phyloP scores from a whole-genome alignment of 2,329 filamentous ascomycete genomes.

The Drechmeria coniospora region DNA sequence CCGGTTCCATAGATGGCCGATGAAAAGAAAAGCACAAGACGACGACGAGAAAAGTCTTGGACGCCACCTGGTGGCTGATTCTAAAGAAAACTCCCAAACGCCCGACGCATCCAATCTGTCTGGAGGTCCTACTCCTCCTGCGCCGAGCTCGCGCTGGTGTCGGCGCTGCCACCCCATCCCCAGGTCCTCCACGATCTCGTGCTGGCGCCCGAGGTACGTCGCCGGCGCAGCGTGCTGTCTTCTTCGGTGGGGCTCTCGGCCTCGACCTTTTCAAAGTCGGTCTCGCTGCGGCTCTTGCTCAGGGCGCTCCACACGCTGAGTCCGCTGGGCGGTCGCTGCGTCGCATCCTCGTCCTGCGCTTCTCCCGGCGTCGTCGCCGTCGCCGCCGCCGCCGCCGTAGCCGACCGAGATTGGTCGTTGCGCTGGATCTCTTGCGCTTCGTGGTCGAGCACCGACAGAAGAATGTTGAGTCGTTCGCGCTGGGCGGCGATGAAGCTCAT shows the following conservation, averaged over 20 bases:
- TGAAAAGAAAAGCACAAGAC: no score
- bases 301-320: conserved; percentile 38
- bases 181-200: conserved; percentile 31
- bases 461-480: conserved; percentile 57
- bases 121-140: conserved; percentile 18
- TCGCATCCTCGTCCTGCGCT: conserved; percentile 14
- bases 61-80: conserved; percentile 2
- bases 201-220: conserved; percentile 10
- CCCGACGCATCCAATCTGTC: conserved; percentile 9
- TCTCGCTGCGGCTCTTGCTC: conserved; percentile 71
- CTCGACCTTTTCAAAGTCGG: conserved; percentile 81
- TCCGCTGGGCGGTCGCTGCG: conserved; percentile 30
- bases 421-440: conserved; percentile 52
- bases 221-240: conserved; percentile 21
- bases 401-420: conserved; percentile 14
- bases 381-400: conserved; percentile 1
- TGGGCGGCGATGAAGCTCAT: conserved; percentile 64
- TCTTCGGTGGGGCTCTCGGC: conserved; percentile 51
- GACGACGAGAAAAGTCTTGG: no score
- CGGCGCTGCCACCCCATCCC: conserved; percentile 22
- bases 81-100: conserved; percentile 14
- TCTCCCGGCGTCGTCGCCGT: not conserved
- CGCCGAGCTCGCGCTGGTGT: conserved; percentile 21
- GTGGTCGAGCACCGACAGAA: conserved; percentile 63
- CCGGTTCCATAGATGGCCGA: no score